Conservation (phyloP, 257 asterid species). For the Nemophila menziesii region DNA sequence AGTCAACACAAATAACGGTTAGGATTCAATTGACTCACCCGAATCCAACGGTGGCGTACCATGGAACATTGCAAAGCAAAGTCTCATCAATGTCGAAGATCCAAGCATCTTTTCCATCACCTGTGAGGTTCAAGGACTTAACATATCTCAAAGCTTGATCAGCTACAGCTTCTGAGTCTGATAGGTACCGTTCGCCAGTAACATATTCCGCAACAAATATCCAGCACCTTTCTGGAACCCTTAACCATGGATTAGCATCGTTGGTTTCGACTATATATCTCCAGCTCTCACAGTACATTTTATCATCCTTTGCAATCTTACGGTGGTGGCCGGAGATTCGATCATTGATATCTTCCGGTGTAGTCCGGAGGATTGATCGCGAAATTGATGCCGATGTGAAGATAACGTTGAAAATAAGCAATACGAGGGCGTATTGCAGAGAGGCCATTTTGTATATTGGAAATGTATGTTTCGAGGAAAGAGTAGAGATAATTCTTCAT, state of each 20-base stretch:
- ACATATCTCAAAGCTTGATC: slow-evolving; percentile 37
- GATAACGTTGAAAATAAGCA: slow-evolving; percentile 13
- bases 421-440: neutral
- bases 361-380: slow-evolving; percentile 30
- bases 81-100: slow-evolving; percentile 88
- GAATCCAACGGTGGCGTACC: slow-evolving; percentile 51
- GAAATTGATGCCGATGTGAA: slow-evolving; percentile 19
- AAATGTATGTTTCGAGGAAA: neutral
- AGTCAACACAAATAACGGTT: neutral
- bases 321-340: slow-evolving; percentile 20
- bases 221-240: slow-evolving; percentile 37
- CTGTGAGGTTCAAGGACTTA: slow-evolving; percentile 22
- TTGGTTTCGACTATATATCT: slow-evolving; percentile 72
- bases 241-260: slow-evolving; percentile 46
- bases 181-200: slow-evolving; percentile 31
- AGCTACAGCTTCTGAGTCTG: slow-evolving; percentile 60
- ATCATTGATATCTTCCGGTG: slow-evolving; percentile 15
- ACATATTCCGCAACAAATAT: slow-evolving; percentile 49
- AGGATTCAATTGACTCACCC: slow-evolving; percentile 35
- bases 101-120: slow-evolving; percentile 66
- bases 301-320: slow-evolving; percentile 15
- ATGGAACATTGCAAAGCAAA: slow-evolving; percentile 66
- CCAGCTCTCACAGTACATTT: slow-evolving; percentile 66
- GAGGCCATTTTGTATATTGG: slow-evolving; percentile 5
- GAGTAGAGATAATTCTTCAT: too few species aligned